phyloP scores from a whole-genome alignment of 2,329 filamentous ascomycete genomes.

The Phoma sp. region DNA sequence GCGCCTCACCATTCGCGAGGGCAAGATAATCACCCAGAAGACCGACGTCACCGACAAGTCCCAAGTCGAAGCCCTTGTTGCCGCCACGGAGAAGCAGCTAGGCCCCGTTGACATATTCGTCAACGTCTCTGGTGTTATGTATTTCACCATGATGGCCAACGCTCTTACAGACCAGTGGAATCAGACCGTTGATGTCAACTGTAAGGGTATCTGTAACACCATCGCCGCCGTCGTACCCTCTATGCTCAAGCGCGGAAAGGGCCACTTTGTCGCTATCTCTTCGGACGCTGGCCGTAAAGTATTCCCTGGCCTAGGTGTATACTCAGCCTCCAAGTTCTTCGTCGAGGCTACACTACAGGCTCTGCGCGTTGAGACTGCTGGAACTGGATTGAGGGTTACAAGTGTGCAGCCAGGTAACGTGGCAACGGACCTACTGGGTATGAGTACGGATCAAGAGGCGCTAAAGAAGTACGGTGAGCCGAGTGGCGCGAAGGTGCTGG shows the following conservation, averaged over 20 bases:
- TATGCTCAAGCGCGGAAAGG: constrained; percentile 73
- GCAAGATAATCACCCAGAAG: constrained; percentile 71
- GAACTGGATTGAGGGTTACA: constrained; percentile 75
- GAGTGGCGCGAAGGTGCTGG: constrained; percentile 76
- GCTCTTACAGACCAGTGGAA: constrained; percentile 78
- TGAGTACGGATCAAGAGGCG: constrained; percentile 79
- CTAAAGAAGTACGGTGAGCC: constrained; percentile 81
- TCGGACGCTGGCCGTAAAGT: constrained; percentile 84
- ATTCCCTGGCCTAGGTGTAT: constrained; percentile 81
- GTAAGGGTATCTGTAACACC: constrained; percentile 80
- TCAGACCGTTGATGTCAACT: constrained; percentile 83
- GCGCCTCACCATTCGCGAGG: constrained; percentile 63
- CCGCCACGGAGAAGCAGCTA: constrained; percentile 65
- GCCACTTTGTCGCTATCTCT: constrained; percentile 82
- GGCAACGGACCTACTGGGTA: constrained; percentile 73
- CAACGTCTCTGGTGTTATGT: constrained; percentile 84
- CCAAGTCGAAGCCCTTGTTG: constrained; percentile 72
- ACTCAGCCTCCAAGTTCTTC: constrained; percentile 85
- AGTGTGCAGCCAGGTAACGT: constrained; percentile 80
- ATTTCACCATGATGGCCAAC: constrained; percentile 88
- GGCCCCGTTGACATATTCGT: constrained; percentile 81
- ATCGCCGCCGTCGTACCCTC: constrained; percentile 72
- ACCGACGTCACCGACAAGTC: constrained; percentile 75
- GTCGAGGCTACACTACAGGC: constrained; percentile 82
- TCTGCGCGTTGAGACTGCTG: constrained; percentile 77